These are phyloP conservation scores for Heterobasidion parviporum DNA, from an alignment of 1,284 basidiomycete species.

Conservation along the genomic window DNA sequence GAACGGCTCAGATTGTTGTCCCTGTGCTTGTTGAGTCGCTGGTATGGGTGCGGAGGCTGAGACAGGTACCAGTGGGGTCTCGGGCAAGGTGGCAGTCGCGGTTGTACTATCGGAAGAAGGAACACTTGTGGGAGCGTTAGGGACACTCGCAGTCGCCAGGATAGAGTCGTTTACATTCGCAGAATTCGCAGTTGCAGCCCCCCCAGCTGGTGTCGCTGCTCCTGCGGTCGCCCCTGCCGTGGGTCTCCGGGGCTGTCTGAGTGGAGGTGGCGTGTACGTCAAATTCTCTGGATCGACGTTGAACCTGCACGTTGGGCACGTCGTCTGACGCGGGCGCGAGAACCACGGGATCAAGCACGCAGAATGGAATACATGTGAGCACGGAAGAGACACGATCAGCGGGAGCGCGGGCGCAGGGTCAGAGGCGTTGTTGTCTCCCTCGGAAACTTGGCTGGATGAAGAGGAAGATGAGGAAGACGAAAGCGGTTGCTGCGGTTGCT, in stretches of 20 bases:
- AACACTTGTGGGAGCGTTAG: no score
- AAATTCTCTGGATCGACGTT: slow-evolving; percentile 71
- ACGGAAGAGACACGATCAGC: slow-evolving; percentile 59
- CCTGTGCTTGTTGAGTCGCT: no score
- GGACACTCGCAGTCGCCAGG: no score
- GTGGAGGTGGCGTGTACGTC: slow-evolving; percentile 33
- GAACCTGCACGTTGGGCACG: slow-evolving; percentile 74
- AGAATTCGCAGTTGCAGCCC: no score
- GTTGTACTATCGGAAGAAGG: no score
- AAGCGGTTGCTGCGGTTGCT: not conserved
- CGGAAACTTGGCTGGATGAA: slow-evolving; percentile 17
- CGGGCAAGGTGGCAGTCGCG: no score
- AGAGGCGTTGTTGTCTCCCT: slow-evolving; percentile 3
- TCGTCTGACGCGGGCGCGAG: slow-evolving; percentile 63
- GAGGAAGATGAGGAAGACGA: slow-evolving; percentile 7
- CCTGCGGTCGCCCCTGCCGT: not conserved
- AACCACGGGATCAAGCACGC: slow-evolving; percentile 75
- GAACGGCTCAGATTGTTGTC: no score
- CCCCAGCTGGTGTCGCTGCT: not conserved
- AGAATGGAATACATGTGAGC: slow-evolving; percentile 72
- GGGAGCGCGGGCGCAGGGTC: slow-evolving; percentile 10
- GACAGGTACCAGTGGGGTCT: no score
- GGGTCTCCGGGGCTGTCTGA: not conserved
- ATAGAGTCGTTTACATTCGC: no score
- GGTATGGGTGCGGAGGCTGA: no score